Evolutionary conservation across 1,139 yeast species (phyloP), one percentile per base, ranked within the genome.

Genomic region (Yarrowia galli): DNA sequence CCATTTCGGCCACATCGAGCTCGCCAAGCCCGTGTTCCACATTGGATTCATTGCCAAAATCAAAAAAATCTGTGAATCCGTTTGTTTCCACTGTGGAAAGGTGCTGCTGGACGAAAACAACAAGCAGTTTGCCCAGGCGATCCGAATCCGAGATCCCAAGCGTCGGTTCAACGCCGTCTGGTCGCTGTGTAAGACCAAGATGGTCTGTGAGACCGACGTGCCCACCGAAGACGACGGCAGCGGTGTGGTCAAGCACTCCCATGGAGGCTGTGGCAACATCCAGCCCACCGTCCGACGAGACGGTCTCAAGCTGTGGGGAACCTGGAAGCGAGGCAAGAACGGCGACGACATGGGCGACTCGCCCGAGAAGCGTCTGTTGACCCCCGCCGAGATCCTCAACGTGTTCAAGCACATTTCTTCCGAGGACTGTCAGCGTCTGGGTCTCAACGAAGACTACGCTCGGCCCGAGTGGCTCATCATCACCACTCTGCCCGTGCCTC

Each of bases 391-490:
- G 79, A 91, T 96, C 72, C 83, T 91, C 74, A 92, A 90, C 75
- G 97, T 95, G 67, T 91, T 96, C 81, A 92, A 89, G 79, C 99
- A 93, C 78, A 95, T 96, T 65, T 87, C 91, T 63, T 82, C 91
- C 13, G 91, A 89, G 75, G 99, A 96, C 77, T 88, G 97, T 71
- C 83, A 80, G 68, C 87, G 86, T 72, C 79, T 96, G 71, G 99
- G 99, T 9, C 89, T 95, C 79, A 92, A 91, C 76, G 97, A 92
- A 77, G 98, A 95, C 76, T 95, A 92, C 76, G 97, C 99, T 1
- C 88, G 99, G 76, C 99, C 99, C 0, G 99, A 96, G 79, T 96
- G 99, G 99, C 88, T 96, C 89, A 85, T 96, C 72, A 86, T 96
- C 72, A 93, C 99, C 2, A 98, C 95, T 20, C 83, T 96, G 74